Conservation (phyloP, 228 moss, liverwort and hornwort species). For the Sphagnum fallax region DNA sequence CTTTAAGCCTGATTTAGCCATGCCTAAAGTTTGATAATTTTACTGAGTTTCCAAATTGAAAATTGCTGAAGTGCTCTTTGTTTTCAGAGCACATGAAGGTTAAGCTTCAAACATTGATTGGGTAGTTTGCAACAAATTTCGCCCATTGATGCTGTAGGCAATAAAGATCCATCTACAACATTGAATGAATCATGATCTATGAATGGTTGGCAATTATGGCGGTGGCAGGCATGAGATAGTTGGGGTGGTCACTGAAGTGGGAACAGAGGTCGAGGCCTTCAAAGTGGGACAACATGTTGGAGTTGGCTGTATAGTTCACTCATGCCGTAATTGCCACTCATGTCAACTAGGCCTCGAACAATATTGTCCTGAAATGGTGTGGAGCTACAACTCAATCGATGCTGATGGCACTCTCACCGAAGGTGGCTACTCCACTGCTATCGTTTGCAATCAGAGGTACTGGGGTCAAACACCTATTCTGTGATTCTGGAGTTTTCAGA, state of each 20-base stretch:
- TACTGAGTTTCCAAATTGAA: background rate
- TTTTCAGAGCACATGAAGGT: background rate
- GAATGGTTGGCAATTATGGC: too few relatives aligned
- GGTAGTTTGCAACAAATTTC: background rate
- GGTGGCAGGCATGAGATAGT: slow-evolving; percentile 22
- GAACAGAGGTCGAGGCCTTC: slow-evolving; percentile 12
- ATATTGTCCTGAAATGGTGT: slow-evolving; percentile 10
- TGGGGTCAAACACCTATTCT: too few relatives aligned
- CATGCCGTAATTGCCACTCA: slow-evolving; percentile 16
- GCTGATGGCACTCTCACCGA: slow-evolving; percentile 11
- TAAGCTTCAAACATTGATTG: background rate
- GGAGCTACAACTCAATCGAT: slow-evolving; percentile 19
- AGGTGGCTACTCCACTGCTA: slow-evolving; percentile 14
- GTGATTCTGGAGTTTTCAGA: too few relatives aligned
- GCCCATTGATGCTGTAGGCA: background rate
- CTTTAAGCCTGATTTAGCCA: too few relatives aligned
- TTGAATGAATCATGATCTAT: background rate
- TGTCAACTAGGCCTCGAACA: slow-evolving; percentile 15
- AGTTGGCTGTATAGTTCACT: slow-evolving; percentile 20
- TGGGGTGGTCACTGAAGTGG: slow-evolving; percentile 25
- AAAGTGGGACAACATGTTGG: slow-evolving; percentile 17
- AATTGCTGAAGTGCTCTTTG: background rate
- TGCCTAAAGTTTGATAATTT: too few relatives aligned
- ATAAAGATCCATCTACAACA: background rate
- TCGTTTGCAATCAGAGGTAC: slow-evolving; percentile 20